Conservation (phyloP, 106 monocot genomes). For the Amphibolis antarctica region DNA sequence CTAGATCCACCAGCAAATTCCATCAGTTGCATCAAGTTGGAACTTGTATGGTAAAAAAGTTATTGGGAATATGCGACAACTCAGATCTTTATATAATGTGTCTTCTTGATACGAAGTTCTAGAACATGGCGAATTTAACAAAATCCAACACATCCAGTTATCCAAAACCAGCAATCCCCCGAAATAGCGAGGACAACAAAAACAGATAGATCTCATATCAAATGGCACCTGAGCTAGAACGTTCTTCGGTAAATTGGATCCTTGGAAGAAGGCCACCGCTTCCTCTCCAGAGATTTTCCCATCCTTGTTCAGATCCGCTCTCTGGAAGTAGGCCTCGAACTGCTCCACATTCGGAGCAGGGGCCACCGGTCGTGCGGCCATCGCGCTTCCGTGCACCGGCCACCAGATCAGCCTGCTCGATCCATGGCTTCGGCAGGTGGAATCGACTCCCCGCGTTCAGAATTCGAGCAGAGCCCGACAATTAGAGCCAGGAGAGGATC, state of each 20-base stretch:
- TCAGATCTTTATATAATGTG: no score
- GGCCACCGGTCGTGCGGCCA: slow-evolving; percentile 12
- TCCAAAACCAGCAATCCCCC: no score
- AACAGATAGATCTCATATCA: not conserved
- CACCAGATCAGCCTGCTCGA: not conserved
- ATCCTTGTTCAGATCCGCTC: slow-evolving; percentile 83
- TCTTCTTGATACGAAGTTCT: no score
- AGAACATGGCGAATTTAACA: no score
- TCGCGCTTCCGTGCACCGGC: not conserved
- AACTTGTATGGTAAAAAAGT: no score
- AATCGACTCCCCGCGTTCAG: not conserved
- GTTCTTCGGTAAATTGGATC: slow-evolving; percentile 69
- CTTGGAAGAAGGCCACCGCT: slow-evolving; percentile 86
- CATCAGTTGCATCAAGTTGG: no score
- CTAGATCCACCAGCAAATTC: no score
- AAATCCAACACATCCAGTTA: no score
- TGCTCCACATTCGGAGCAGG: slow-evolving; percentile 34
- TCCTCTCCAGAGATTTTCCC: slow-evolving; percentile 83
- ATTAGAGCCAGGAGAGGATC: not conserved
- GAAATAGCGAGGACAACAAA: no score
- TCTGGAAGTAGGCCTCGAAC: slow-evolving; percentile 76
- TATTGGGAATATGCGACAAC: no score
- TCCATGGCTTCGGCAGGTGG: not conserved
- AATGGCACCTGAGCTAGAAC: slow-evolving; percentile 61
- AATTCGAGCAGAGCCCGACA: not conserved